These are phyloP conservation scores for Epicoccum nigrum DNA, from an alignment of 2,329 filamentous ascomycete genomes.

Conservation along the genomic window DNA sequence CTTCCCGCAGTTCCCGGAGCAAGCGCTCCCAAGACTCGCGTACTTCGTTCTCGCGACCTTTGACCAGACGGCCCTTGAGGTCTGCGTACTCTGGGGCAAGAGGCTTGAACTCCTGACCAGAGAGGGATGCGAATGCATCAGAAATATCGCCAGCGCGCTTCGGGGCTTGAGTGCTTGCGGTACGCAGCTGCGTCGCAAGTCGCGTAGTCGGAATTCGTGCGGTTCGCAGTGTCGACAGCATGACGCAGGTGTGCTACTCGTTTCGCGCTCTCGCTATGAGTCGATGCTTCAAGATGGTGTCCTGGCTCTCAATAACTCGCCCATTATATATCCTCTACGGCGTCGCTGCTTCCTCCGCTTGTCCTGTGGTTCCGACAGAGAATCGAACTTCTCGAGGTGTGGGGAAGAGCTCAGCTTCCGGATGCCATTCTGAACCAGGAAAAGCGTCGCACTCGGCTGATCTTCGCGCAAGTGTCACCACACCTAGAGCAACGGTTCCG, in stretches of 20 bases:
- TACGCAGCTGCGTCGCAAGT: slow-evolving; percentile 31
- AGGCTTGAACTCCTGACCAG: slow-evolving; percentile 53
- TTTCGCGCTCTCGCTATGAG: slow-evolving; percentile 1
- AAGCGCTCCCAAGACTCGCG: slow-evolving; percentile 56
- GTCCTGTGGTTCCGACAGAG: slow-evolving; percentile 26
- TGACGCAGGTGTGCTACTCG: slow-evolving; percentile 22
- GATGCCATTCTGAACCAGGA: slow-evolving; percentile 27
- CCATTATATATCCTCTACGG: slow-evolving; percentile 28
- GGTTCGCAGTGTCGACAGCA: slow-evolving; percentile 40
- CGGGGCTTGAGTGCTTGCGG: slow-evolving; percentile 42
- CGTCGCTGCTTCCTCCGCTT: slow-evolving; percentile 10
- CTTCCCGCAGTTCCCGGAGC: slow-evolving; percentile 50
- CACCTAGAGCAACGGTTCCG: slow-evolving; percentile 27
- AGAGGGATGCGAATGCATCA: slow-evolving; percentile 57
- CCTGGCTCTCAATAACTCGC: slow-evolving; percentile 15
- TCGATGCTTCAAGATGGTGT: slow-evolving; percentile 16
- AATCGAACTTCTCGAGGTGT: slow-evolving; percentile 18
- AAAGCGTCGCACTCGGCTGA: slow-evolving; percentile 17
- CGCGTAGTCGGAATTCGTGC: slow-evolving; percentile 32
- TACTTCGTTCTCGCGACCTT: slow-evolving; percentile 55
- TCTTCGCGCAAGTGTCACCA: slow-evolving; percentile 10
- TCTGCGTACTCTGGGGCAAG: slow-evolving; percentile 54
- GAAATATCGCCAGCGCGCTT: slow-evolving; percentile 58
- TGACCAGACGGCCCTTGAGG: slow-evolving; percentile 53
- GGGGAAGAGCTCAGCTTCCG: slow-evolving; percentile 23